Base-by-base conservation (phyloP, 345 rosid species). In the Isatis tinctoria region DNA sequence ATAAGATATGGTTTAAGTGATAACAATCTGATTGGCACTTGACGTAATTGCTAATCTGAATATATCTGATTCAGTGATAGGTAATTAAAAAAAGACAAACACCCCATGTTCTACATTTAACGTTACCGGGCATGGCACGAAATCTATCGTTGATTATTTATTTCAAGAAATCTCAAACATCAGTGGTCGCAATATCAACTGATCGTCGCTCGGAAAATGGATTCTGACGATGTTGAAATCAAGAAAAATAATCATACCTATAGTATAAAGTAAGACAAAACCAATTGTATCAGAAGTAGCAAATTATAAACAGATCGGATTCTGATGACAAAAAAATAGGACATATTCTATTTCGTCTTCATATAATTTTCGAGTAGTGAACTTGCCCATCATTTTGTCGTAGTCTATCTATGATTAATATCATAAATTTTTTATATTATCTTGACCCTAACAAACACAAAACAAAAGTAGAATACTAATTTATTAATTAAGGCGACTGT, bases 71-170 rank as follows among this genome's bases (percentile, higher is more conserved):
- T 41, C 7, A 61, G 58, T 33, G 58, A 70, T 48, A n/a, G 37
- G 48, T 16, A 49, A 69, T 43, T 62, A 54, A 61, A 22, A 30
- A 26, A 32, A 45, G 48, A 24, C 18, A 62, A 70, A 70, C 75
- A 62, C 10, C 35, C 71, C 79, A 69, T 76, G 79, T 76, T 76
- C 71, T 47, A 54, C 65, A 76, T 35, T 76, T 69, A 63, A 70
- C 70, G 32, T 33, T 53, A 33, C 71, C 75, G 75, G 79, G 53
- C 66, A 26, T 27, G 57, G 2, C 79, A 70, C 79, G 79, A 63
- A 69, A 76, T 45, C 79, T 76, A 35, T 53, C 3, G 56, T 36
- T 51, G 2, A 33, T 69, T 61, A 30, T 17, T 54, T 44, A 33
- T 69, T 54, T 63, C 45, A 6, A 28, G 27, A 67, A 57, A 67